Evolutionary conservation across 2,329 filamentous ascomycete genomes (phyloP), one percentile per base, ranked within the genome.

Genomic region (Botrytis hyacinthi): DNA sequence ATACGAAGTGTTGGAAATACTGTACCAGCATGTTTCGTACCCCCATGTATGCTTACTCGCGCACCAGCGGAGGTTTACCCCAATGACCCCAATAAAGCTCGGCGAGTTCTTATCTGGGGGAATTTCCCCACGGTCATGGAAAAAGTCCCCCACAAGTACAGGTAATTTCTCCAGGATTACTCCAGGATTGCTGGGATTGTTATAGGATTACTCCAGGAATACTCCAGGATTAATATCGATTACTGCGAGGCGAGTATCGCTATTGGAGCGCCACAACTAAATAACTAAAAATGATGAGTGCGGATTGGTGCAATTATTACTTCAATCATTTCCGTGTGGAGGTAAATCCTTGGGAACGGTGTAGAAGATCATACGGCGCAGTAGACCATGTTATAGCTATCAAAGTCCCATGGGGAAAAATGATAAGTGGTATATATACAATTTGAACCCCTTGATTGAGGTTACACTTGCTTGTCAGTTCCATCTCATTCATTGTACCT

Each of bases 261-360:
- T 29, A 66, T 51, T 65, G 60, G 70, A 70, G 37, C 61, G 60
- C 46, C 60, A 71, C 42, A 40, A 40, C 35, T 40, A 40, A 12
- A 22, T 16, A 22, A 4, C n/a, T 22, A 6, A 42, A 35, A 44
- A 66, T 44, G 10, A 26, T 29, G 14, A n/a, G 26, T 32, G 14
- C 10, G 20, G 46, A 72, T 72, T 72, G 70, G 70, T 72, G 70
- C 70, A 72, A 32, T 72, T 66, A 66, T 72, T 72, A 42, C 26
- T 37, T 32, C 61, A 3, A 66, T 57, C 26, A 67, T 72, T 67
- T 72, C 70, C 60, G 70, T 68, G 60, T 72, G 70, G 60, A 57
- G 6, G 70, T 32, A 26, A 57, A 35, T n/a, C 37, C 14, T 65
- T 54, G 37, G 29, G 59, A 32, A 35, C 29, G 62, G 42, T 48